Conservation (phyloP, 2,329 filamentous ascomycete species). For the Ophiostoma fasciatum region DNA sequence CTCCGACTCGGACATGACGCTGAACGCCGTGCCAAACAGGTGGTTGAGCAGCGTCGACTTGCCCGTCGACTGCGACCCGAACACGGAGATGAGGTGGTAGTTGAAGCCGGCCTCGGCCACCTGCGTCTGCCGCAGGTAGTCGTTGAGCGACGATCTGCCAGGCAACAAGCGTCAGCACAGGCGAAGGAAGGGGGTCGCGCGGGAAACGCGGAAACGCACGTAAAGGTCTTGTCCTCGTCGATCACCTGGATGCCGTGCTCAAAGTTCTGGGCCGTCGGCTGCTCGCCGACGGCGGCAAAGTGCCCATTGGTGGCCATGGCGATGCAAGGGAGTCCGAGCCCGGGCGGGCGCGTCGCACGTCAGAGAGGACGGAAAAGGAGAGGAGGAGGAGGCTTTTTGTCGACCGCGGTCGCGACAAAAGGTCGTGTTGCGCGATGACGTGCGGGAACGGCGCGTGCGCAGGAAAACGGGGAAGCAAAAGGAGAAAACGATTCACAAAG, state of each 20-base stretch:
- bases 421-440: too few relatives aligned
- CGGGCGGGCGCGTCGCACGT: neutral
- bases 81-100: conserved; percentile 98
- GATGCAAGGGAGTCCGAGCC: neutral
- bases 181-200: neutral
- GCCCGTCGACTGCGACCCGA: conserved; percentile 94
- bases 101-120: conserved; percentile 89
- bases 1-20: conserved; percentile 92
- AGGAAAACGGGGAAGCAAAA: neutral
- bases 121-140: conserved; percentile 66
- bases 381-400: neutral
- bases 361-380: neutral
- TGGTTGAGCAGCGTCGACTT: conserved; percentile 95
- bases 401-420: too few relatives aligned
- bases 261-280: conserved; percentile 51
- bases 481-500: neutral
- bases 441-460: neutral
- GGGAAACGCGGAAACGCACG: conserved; percentile 57
- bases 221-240: conserved; percentile 92
- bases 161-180: conserved; percentile 10
- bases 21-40: conserved; percentile 90
- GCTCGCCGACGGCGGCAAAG: conserved; percentile 58
- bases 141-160: conserved; percentile 56
- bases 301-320: conserved; percentile 56
- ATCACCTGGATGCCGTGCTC: conserved; percentile 95